phyloP scores from a whole-genome alignment of 495 filamentous ascomycete species.

The Umbilicaria muhlenbergii region DNA sequence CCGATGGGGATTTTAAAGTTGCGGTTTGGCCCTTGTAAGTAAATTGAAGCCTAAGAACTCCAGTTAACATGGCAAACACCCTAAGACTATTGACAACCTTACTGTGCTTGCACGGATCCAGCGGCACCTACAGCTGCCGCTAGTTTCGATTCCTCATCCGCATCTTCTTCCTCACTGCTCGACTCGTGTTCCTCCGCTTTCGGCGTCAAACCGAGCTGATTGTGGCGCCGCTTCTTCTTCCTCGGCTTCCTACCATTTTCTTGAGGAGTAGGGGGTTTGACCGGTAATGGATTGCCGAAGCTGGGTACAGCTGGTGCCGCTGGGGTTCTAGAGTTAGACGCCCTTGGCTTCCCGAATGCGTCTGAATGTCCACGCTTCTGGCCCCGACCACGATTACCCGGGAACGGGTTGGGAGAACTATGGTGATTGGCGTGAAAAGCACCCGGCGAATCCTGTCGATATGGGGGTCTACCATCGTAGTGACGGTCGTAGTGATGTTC shows the following conservation, averaged over 20 bases:
- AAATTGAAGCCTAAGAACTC: conserved; percentile 21
- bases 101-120: conserved; percentile 24
- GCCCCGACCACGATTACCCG: conserved; percentile 1
- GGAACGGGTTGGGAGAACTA: conserved; percentile 8
- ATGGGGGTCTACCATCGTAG: conserved; percentile 4
- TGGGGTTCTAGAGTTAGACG: conserved; percentile 23
- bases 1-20: conserved; percentile 38
- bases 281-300: conserved; percentile 40
- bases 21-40: conserved; percentile 27
- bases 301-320: conserved; percentile 45
- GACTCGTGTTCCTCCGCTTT: conserved; percentile 56
- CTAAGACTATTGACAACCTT: conserved; percentile 7
- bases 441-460: conserved; percentile 5
- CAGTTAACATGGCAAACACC: conserved; percentile 8
- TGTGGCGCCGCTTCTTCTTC: conserved; percentile 64
- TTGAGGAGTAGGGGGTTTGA: conserved; percentile 41
- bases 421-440: conserved; percentile 6
- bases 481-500: conserved; percentile 18
- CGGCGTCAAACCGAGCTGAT: conserved; percentile 68
- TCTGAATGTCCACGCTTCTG: conserved; percentile 28
- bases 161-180: conserved; percentile 53
- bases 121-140: conserved; percentile 19
- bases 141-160: conserved; percentile 47
- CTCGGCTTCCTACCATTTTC: conserved; percentile 23
- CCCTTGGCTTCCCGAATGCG: conserved; percentile 27